phyloP scores from a whole-genome alignment of 805 yeast genomes.

The Candida berthetii region DNA sequence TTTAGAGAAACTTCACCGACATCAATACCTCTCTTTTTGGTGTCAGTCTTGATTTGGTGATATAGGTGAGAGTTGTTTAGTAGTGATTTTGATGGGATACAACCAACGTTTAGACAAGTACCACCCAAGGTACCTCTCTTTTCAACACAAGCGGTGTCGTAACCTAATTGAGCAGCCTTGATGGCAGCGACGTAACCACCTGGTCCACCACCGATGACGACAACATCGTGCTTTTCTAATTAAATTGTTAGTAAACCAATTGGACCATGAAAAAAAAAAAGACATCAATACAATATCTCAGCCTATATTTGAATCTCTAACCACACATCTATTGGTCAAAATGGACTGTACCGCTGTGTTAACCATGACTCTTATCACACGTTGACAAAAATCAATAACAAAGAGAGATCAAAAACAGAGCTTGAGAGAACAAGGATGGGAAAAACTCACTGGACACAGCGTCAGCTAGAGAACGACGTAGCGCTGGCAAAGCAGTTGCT shows the following conservation, averaged over 20 bases:
- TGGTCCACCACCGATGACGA: slow-evolving; percentile 98
- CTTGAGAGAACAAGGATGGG: background rate
- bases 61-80: slow-evolving; percentile 91
- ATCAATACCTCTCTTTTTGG: slow-evolving; percentile 86
- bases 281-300: no score
- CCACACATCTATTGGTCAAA: no score
- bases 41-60: slow-evolving; percentile 84
- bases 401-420: no score
- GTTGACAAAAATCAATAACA: no score
- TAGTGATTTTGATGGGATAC: slow-evolving; percentile 96
- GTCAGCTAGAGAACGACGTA: slow-evolving; percentile 13
- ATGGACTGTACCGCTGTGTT: no score
- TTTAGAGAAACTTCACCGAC: slow-evolving; percentile 72
- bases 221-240: slow-evolving; percentile 70
- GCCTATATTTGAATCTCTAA: no score
- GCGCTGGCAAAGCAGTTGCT: slow-evolving; percentile 2
- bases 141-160: slow-evolving; percentile 93
- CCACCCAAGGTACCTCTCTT: slow-evolving; percentile 97
- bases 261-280: no score
- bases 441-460: slow-evolving; percentile 8
- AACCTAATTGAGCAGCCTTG: slow-evolving; percentile 95
- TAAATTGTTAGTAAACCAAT: slow-evolving; percentile 1
- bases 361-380: no score
- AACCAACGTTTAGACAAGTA: slow-evolving; percentile 97
- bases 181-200: slow-evolving; percentile 99